A percentile compares a stretch with the other conserved stretches of the same genome.
These are phyloP conservation scores for Thalassiosira allenii DNA, from an alignment of 352 stramenopile genomes.

Conservation along the genomic window DNA sequence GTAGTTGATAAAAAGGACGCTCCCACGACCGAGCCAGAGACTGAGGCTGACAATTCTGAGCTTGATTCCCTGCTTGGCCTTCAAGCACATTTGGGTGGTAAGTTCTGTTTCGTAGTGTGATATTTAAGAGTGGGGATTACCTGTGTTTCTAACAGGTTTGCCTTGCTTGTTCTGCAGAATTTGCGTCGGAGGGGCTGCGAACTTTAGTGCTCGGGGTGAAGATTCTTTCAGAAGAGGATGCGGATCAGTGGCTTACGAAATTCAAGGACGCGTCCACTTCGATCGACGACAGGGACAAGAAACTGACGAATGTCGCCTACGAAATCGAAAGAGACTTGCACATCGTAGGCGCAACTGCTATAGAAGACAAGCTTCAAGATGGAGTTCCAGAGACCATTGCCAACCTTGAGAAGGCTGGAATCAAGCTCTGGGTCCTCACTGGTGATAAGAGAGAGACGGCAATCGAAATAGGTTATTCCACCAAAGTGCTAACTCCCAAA, in stretches of 20 bases:
- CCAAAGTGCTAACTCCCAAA: slow-evolving; percentile 94
- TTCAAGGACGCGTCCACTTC: slow-evolving; percentile 79
- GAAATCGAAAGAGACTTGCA: slow-evolving; percentile 88
- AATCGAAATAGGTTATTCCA: slow-evolving; percentile 98
- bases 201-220: slow-evolving; percentile 83
- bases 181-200: slow-evolving; percentile 83
- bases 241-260: slow-evolving; percentile 68
- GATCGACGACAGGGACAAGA: slow-evolving; percentile 77
- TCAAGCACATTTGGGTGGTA: slow-evolving; percentile 81
- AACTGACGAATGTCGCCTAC: slow-evolving; percentile 73
- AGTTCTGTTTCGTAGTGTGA: slow-evolving; percentile 15
- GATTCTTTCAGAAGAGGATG: slow-evolving; percentile 78
- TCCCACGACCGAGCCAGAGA: slow-evolving; percentile 34
- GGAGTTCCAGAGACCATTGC: slow-evolving; percentile 95
- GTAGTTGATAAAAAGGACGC: slow-evolving; percentile 42
- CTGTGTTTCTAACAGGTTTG: too few species aligned
- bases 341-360: slow-evolving; percentile 94
- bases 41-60: slow-evolving; percentile 63
- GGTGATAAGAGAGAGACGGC: slow-evolving; percentile 99
- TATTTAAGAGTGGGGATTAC: too few species aligned
- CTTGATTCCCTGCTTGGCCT: slow-evolving; percentile 69
- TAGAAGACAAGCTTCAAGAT: slow-evolving; percentile 97
- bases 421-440: slow-evolving; percentile 99
- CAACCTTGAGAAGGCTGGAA: slow-evolving; percentile 93
- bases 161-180: slow-evolving; percentile 66